These are phyloP conservation scores for Durotheca rogersii DNA, from an alignment of 495 filamentous ascomycete genomes.

Conservation along the genomic window DNA sequence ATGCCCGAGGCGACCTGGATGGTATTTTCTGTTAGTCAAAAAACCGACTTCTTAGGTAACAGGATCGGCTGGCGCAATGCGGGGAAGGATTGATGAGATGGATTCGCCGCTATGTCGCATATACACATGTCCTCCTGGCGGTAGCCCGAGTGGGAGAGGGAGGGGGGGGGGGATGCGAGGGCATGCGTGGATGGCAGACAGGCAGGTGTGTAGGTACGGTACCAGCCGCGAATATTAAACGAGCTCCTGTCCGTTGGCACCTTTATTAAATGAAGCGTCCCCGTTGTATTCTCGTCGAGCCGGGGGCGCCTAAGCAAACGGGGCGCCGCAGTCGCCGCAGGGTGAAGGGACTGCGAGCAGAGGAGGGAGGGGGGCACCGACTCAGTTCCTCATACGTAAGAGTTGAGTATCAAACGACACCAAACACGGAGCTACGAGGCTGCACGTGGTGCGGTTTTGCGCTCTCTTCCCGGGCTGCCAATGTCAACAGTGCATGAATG, in stretches of 20 bases:
- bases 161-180: too few relatives aligned
- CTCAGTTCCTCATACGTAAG: constrained; percentile 22
- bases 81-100: constrained; percentile 43
- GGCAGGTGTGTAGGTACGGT: neutral
- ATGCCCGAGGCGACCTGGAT: constrained; percentile 14
- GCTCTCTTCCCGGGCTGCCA: constrained; percentile 8
- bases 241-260: neutral
- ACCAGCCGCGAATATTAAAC: neutral
- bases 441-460: constrained; percentile 15
- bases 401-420: constrained; percentile 24
- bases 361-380: constrained; percentile 5
- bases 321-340: too few relatives aligned
- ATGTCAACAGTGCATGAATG: constrained; percentile 19
- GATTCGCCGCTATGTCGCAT: constrained; percentile 14
- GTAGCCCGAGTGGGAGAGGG: too few relatives aligned
- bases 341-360: too few relatives aligned
- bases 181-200: neutral
- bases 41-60: constrained; percentile 49
- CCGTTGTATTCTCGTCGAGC: neutral
- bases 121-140: too few relatives aligned
- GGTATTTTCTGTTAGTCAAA: constrained; percentile 55
- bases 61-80: constrained; percentile 44
- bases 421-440: constrained; percentile 22
- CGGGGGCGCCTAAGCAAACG: neutral
- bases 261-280: neutral